These are phyloP conservation scores for Limnanthes douglasii DNA, from an alignment of 345 rosid genomes.

Conservation along the genomic window DNA sequence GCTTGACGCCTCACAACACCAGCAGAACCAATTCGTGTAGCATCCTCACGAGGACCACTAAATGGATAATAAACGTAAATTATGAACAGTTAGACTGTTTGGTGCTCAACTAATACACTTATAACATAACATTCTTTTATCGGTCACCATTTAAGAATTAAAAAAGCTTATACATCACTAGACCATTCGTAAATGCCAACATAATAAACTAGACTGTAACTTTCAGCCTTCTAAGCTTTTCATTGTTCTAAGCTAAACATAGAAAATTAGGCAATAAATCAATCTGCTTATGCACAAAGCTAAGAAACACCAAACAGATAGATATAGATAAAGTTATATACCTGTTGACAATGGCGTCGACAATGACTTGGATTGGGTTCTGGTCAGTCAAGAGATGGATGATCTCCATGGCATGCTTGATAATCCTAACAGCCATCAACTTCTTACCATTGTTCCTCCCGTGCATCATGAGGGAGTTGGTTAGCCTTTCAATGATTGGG, in stretches of 20 bases:
- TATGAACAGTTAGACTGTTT: too few species aligned
- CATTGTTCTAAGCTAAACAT: too few species aligned
- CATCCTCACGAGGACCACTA: conserved; percentile 97
- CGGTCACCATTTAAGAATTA: too few species aligned
- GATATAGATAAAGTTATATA: not conserved
- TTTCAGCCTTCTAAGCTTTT: too few species aligned
- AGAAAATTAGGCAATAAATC: too few species aligned
- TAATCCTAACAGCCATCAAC: conserved; percentile 71
- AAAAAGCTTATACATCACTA: too few species aligned
- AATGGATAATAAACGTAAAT: too few species aligned
- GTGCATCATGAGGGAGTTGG: conserved; percentile 94
- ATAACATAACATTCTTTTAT: too few species aligned
- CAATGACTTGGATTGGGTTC: conserved; percentile 86
- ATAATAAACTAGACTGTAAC: too few species aligned
- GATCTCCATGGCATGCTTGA: conserved; percentile 90
- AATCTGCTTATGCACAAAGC: too few species aligned
- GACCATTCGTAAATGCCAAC: too few species aligned
- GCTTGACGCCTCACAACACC: conserved; percentile 99
- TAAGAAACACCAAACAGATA: not conserved
- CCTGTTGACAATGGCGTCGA: conserved; percentile 92
- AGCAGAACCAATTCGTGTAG: conserved; percentile 93
- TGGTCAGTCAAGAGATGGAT: conserved; percentile 65
- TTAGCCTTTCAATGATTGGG: conserved; percentile 88
- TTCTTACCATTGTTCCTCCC: conserved; percentile 92
- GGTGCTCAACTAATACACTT: too few species aligned